Base-by-base conservation (phyloP, 441 rosid genomes). In the Daphne laureola region DNA sequence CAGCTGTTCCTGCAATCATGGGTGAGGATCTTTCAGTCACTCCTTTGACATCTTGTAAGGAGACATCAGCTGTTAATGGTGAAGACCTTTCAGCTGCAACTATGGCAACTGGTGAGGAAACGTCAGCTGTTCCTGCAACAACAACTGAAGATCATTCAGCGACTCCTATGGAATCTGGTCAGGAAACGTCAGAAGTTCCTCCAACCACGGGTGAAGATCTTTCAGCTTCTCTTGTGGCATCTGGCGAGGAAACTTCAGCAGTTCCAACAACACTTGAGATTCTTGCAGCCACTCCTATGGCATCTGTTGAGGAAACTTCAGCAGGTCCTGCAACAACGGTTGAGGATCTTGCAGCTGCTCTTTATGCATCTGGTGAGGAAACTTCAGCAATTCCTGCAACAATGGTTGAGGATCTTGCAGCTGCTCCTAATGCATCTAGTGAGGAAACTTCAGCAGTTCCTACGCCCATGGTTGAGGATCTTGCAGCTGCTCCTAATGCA, bases 161-260 rank as follows among this genome's bases (percentile, higher is more conserved):
- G 21, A 6, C 21, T 49, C 8, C 36, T 13, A 12, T 31, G 12
- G 13, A 27, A 9, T 8, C 4, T 1, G 5, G 51, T 17, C 26
- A 47, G 51, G 51, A 47, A 21, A 66, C 69, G 18, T 45, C 60
- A 43, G 66, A 62, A 54, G 65, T 59, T 17, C 43, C 64, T 3
- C 36, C 61, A 38, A 31, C 11, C 11, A 9, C 9, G 8, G 52
- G 35, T 2, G 26, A 26, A 7, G 54, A 58, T 21, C 63, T 59
- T 67, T 45, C 55, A n/a, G 68, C 68, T 36, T 46, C 63, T 58
- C 66, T 49, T n/a, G 55, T 58, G 49, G 55, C 66, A 3, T 49
- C 55, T 47, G 78, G 72, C 25, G 76, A 73, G 67, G 87, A 80
- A 66, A 76, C 80, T 64, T 79, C 73, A 57, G 57, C 73, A 3